Evolutionary conservation across 208 protist genomes (phyloP), one percentile per base, ranked within the genome.

Genomic region (Ichthyophonus hoferi): DNA sequence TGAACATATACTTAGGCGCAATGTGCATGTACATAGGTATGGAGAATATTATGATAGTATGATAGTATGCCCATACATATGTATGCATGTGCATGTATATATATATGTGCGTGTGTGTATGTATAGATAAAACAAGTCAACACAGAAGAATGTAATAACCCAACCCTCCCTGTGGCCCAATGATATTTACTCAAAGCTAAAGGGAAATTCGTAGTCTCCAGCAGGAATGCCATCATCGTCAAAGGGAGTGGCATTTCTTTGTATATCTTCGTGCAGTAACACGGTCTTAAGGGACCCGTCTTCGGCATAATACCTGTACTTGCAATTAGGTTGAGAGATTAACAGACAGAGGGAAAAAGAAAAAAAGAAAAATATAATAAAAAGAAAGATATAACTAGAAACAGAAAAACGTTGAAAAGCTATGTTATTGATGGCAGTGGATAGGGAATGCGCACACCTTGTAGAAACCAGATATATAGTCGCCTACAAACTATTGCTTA

Each of bases 21-120:
- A 67, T 67, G 50, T 67, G 24, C 7, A 24, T 67, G 50, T 67
- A 24, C 14, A 24, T 67, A 24, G 50, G 50, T 67, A n/a, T 67
- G 7, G 50, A 7, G 50, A 7, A 67, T 67, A n/a, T 67, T n/a
- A n/a, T n/a, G n/a, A n/a, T 24, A 24, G 50, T 67, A 67, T 67
- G 50, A 34, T 81, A 3, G 35, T 82, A 37, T 82, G 35, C n/a
- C 3, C n/a, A 37, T 24, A 31, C n/a, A 31, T 24, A 31, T 82
- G 78, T 82, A 38, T 37, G 78, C n/a, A 7, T 82, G 78, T 82
- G 35, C 35, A 82, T 82, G 35, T 82, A 82, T 82, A 82, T 82
- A 37, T 82, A 39, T 82, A 82, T 12, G 35, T 82, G 78, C n/a
- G 35, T 82, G 35, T 24, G 35, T 82, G 35, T 82, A 40, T 82